These are phyloP conservation scores for Onygenales sp. DNA, from an alignment of 2,329 filamentous ascomycete species.

Conservation along the genomic window DNA sequence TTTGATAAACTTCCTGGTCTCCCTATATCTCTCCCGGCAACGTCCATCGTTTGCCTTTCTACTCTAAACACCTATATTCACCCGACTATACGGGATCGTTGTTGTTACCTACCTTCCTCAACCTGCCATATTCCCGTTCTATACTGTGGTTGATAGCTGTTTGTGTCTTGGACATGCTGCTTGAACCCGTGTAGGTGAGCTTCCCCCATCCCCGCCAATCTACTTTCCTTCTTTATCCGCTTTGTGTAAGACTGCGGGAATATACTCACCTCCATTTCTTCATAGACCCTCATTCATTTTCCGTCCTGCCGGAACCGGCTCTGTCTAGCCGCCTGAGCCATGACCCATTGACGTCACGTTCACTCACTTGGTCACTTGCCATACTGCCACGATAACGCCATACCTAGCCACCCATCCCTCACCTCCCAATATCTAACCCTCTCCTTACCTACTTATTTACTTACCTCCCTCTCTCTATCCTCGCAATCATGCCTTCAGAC, in stretches of 20 bases:
- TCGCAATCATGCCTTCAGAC: neutral
- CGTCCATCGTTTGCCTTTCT: too few relatives aligned
- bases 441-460: neutral
- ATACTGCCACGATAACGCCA: neutral
- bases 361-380: neutral
- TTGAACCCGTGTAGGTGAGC: neutral
- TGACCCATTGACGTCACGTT: constrained; percentile 2
- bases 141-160: neutral
- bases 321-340: neutral
- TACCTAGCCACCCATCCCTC: too few relatives aligned
- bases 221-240: neutral
- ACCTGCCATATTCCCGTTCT: neutral
- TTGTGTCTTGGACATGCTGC: neutral
- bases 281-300: neutral
- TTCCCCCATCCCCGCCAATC: neutral
- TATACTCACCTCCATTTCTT: neutral
- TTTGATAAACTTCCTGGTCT: too few relatives aligned
- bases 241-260: neutral
- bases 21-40: too few relatives aligned
- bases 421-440: neutral
- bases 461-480: neutral
- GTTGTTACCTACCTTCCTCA: neutral
- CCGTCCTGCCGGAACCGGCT: neutral
- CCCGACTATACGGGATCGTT: too few relatives aligned
- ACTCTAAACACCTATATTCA: too few relatives aligned